Evolutionary conservation across 768 basidiomycete genomes (phyloP), one percentile per base, ranked within the genome.

Genomic region (Arthromyces matolae): DNA sequence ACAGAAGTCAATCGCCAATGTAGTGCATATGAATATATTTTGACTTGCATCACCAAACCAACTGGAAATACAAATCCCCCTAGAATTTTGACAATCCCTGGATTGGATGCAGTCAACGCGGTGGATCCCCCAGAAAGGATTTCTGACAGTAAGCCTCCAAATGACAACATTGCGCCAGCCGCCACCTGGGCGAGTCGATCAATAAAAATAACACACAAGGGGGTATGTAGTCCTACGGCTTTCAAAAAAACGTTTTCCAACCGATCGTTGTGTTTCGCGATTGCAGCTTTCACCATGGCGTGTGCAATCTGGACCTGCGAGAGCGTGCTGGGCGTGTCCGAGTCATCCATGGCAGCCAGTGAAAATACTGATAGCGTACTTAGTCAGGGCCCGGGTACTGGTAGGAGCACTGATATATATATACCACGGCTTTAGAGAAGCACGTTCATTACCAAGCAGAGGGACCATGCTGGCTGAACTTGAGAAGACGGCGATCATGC

Each of bases 131-230:
- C 86, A 36, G 73, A 66, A 13, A 86, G 59, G 47, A 87, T 70
- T 52, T 84, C 67, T 18, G 78, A 78, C 23, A 88, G 62, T 13
- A 88, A 65, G 14, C 82, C 83, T 57, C 86, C 86, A 41, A 88
- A 87, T 6, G 85, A 84, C n/a, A 87, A 59, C 79, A 87, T 84
- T 25, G 76, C 72, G 14, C 86, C 86, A 23, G 84, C 86, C 47
- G 80, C 65, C 41, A 86, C 76, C 85, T 87, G 35, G 4, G 8
- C 19, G 8, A 19, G 16, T 16, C 8, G 18, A 16, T 10, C 39
- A 34, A 5, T 20, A 22, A 39, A n/a, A 23, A 34, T n/a, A n/a
- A n/a, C n/a, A n/a, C n/a, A n/a, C n/a, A 28, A 23, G 25, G 19
- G 8, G 14, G 5, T 13, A 9, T 19, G 16, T 29, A 27, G 2